phyloP scores from a whole-genome alignment of 768 basidiomycete genomes.

The Suillus brevipes region DNA sequence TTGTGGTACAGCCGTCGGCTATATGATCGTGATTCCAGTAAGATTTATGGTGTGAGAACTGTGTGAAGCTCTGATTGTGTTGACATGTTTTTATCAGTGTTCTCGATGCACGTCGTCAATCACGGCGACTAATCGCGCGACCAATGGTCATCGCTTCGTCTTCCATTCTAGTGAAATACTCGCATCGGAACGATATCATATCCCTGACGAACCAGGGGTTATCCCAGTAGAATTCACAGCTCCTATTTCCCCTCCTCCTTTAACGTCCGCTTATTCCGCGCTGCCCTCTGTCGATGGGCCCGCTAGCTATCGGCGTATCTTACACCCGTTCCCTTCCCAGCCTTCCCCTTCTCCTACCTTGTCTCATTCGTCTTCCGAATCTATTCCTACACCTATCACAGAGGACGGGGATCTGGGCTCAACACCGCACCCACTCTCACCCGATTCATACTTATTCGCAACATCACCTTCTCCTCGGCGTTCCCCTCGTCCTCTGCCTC shows the following conservation, averaged over 20 bases:
- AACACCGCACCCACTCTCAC: conserved; percentile 26
- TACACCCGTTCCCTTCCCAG: conserved; percentile 18
- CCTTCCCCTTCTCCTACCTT: conserved; percentile 24
- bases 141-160: conserved; percentile 85
- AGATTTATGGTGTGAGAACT: conserved; percentile 18
- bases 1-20: conserved; percentile 74
- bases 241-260: conserved; percentile 33
- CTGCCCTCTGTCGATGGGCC: conserved; percentile 22
- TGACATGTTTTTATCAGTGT: conserved; percentile 43
- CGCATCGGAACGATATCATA: conserved; percentile 63
- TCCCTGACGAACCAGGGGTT: conserved; percentile 64
- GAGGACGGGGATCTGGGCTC: conserved; percentile 25
- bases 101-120: conserved; percentile 72
- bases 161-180: conserved; percentile 75
- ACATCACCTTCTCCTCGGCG: conserved; percentile 22
- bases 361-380: conserved; percentile 21
- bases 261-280: conserved; percentile 31
- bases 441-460: conserved; percentile 21
- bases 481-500: conserved; percentile 23
- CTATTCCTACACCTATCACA: conserved; percentile 24
- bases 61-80: conserved; percentile 14
- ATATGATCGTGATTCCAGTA: conserved; percentile 75
- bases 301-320: conserved; percentile 27
- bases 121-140: conserved; percentile 63
- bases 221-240: conserved; percentile 42